These are phyloP conservation scores for Kwoniella sp. DNA, from an alignment of 768 basidiomycete species.

Conservation along the genomic window DNA sequence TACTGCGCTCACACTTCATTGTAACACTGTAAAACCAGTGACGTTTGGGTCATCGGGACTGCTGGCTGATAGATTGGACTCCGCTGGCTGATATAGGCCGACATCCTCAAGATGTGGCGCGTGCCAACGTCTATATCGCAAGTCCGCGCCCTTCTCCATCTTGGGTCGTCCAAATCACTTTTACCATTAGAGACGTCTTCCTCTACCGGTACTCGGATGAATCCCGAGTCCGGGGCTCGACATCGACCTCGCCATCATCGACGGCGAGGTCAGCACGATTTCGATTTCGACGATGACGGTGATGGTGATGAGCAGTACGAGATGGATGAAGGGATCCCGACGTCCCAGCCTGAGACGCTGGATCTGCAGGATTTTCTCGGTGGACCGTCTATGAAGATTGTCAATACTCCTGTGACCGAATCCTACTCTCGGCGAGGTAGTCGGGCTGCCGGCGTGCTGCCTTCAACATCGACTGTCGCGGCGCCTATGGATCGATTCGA, in stretches of 20 bases:
- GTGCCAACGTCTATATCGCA: slow-evolving; percentile 5
- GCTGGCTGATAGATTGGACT: no score
- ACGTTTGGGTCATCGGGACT: no score
- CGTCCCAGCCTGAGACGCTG: not conserved
- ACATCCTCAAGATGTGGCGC: slow-evolving; percentile 16
- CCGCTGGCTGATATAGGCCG: not conserved
- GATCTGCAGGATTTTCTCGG: slow-evolving; percentile 3
- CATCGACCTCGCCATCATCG: not conserved
- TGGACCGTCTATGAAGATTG: not conserved
- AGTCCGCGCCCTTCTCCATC: not conserved
- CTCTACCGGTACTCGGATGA: not conserved
- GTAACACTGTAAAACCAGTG: no score
- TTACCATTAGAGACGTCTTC: not conserved
- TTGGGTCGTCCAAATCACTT: not conserved
- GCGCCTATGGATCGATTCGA: no score
- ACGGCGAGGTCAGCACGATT: not conserved
- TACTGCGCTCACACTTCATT: no score
- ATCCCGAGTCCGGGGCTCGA: not conserved
- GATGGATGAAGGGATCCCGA: no score
- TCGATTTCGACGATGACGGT: not conserved
- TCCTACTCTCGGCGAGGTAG: no score
- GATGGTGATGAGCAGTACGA: no score
- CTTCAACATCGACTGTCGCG: no score
- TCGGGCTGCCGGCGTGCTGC: no score
- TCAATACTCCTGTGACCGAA: not conserved